Conservation (phyloP, 352 stramenopile species). For the Proteromonas lacertae region DNA sequence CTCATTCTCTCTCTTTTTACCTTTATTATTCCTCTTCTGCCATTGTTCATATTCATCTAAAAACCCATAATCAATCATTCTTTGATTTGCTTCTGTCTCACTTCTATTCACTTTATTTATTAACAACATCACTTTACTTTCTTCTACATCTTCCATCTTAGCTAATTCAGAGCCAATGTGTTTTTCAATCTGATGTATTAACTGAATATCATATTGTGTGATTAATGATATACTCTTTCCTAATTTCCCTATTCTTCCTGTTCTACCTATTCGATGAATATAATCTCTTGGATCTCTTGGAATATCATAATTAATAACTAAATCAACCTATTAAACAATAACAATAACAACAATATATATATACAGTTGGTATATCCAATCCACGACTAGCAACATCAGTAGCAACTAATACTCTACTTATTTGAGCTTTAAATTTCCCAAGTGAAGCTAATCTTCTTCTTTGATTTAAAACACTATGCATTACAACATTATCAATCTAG, state of each 20-base stretch:
- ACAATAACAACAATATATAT: too few relatives aligned
- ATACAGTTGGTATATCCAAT: conserved; percentile 72
- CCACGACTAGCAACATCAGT: conserved; percentile 82
- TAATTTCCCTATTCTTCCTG: conserved; percentile 15
- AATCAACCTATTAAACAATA: conserved; percentile 30
- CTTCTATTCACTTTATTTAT: conserved; percentile 73
- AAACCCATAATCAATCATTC: conserved; percentile 40
- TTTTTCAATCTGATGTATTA: conserved; percentile 69
- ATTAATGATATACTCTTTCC: conserved; percentile 67
- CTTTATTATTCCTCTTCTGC: conserved; percentile 18
- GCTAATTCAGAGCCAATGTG: conserved; percentile 50
- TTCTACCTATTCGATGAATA: conserved; percentile 35
- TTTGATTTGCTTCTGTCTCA: conserved; percentile 54
- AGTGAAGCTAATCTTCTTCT: conserved; percentile 57
- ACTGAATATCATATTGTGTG: conserved; percentile 29
- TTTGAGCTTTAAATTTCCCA: conserved; percentile 75
- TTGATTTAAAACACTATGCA: conserved; percentile 81
- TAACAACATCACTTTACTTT: conserved; percentile 67
- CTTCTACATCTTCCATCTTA: conserved; percentile 40
- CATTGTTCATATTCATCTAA: conserved; percentile 32
- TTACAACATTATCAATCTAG: conserved; percentile 50
- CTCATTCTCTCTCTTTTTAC: too few relatives aligned
- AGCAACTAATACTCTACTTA: conserved; percentile 39
- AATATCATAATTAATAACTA: conserved; percentile 89
- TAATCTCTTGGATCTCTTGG: conserved; percentile 75